Evolutionary conservation across 495 filamentous ascomycete species (phyloP), one percentile per base, ranked within the genome.

Genomic region (Echria macrotheca): DNA sequence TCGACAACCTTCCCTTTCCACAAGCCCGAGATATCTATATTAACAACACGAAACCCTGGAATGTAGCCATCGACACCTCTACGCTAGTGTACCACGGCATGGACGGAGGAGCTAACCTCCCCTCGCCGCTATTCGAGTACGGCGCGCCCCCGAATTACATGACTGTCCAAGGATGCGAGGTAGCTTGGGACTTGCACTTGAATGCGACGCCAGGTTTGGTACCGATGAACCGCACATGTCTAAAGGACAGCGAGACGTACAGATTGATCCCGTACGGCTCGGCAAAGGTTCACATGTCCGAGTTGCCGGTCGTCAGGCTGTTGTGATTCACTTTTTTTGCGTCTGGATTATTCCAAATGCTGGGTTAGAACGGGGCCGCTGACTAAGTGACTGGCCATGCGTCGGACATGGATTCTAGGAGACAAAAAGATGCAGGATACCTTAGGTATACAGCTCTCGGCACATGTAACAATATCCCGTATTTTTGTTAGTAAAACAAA

Each of bases 251-350:
- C 56, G 68, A 52, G 56, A 64, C 23, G 65, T 72, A 63, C 40
- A 68, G 56, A 28, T 55, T 83, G 22, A 68, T 75, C 47, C 80
- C 80, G 21, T 80, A 79, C 60, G 79, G 73, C 4, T 70, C 68
- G 52, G 72, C 75, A 39, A 81, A 81, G 65, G 52, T 79, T 38
- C 78, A 80, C 60, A 80, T 82, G 70, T 73, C 74, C 10, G 75
- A 82, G 51, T 58, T 84, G 46, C 79, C 80, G 8, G 39, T 58
- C 14, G 51, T 69, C 17, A 23, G 53, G 41, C 21, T 62, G 1
- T 50, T n/a, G n/a, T n/a, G n/a, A n/a, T n/a, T n/a, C n/a, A n/a
- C n/a, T n/a, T n/a, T n/a, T n/a, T n/a, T n/a, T n/a, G n/a, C n/a
- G n/a, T n/a, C n/a, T n/a, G n/a, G n/a, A n/a, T n/a, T n/a, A n/a